phyloP scores from a whole-genome alignment of 306 rosid species.

The Malus orientalis region DNA sequence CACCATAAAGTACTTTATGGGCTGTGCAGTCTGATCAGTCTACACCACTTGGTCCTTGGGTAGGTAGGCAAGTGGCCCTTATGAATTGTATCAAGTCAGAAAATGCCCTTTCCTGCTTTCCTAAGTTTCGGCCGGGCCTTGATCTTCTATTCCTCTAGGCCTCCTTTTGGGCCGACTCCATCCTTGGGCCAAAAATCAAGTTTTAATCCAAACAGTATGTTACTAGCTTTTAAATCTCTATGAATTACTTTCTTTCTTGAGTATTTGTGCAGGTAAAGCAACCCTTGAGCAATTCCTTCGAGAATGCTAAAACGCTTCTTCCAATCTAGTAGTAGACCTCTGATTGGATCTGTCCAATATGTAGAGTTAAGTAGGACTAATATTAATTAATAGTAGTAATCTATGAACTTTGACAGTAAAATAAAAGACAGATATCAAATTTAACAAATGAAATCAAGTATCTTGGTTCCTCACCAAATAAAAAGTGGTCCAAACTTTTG shows the following conservation, averaged over 20 bases:
- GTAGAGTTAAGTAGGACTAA: background rate
- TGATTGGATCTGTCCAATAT: background rate
- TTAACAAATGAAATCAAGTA: background rate
- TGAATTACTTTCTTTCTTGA: slow-evolving; percentile 1
- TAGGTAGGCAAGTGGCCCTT: too few relatives aligned
- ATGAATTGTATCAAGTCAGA: too few relatives aligned
- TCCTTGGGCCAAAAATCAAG: too few relatives aligned
- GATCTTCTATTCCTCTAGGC: too few relatives aligned
- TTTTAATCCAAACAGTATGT: background rate
- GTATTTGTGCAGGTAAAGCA: slow-evolving; percentile 10
- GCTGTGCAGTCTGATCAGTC: too few relatives aligned
- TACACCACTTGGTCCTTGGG: too few relatives aligned
- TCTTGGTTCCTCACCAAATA: background rate
- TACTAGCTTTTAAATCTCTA: slow-evolving; percentile 8
- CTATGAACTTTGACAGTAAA: background rate
- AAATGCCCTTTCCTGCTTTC: too few relatives aligned
- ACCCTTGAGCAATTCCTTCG: slow-evolving; percentile 12
- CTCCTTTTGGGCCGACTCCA: too few relatives aligned
- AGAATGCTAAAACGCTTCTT: background rate
- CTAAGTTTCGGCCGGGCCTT: too few relatives aligned
- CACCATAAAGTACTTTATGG: too few relatives aligned
- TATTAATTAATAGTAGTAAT: too few relatives aligned
- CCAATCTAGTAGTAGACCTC: background rate
- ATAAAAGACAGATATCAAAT: background rate
- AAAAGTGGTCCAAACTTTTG: slow-evolving; percentile 1